Base-by-base conservation (phyloP, 371 early-diverging fungal genomes). In the Umbelopsis sp. region DNA sequence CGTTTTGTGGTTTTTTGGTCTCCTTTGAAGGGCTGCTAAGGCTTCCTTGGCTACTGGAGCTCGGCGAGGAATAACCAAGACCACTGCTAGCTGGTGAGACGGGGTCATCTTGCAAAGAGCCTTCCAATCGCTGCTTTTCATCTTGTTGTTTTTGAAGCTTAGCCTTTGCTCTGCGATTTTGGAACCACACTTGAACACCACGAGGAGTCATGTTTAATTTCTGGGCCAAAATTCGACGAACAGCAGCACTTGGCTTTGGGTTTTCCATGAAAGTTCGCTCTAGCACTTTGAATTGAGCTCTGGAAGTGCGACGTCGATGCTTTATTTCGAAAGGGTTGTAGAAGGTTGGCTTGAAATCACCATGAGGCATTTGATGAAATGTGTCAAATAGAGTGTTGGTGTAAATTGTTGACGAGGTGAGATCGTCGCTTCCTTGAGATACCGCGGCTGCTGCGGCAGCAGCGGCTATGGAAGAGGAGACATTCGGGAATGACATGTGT, bases 151-250 rank as follows among this genome's bases (percentile, higher is more conserved):
- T 64, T 46, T 76, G 72, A 50, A 76, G 41, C 50, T 81, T 81
- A 41, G 78, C 82, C 80, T 97, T 97, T 50, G 97, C 97, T 65
- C 99, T 87, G 67, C 96, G 88, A 83, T 99, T 99, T 78, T 99
- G 99, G 80, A 99, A 99, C 99, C 99, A 98, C 66, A 98, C 93
- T 77, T 99, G 97, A 50, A 99, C 93, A 66, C 91, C 91, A 57
- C 97, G 86, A 18, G 91, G 89, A 44, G 94, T 92, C 97, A 97
- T 97, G 65, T 88, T 81, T 14, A 98, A 82, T 66, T 85, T 83
- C 48, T 80, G 83, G 1, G 94, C 93, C 24, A 98, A 88, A 24
- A 75, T 74, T 44, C 86, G 79, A 41, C 91, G 89, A 22, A 86
- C 78, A 32, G 82, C 83, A 16, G 92, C 87, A 69, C 85, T 87